Base-by-base conservation (phyloP, 768 basidiomycete species). In the Pisolithus albus region DNA sequence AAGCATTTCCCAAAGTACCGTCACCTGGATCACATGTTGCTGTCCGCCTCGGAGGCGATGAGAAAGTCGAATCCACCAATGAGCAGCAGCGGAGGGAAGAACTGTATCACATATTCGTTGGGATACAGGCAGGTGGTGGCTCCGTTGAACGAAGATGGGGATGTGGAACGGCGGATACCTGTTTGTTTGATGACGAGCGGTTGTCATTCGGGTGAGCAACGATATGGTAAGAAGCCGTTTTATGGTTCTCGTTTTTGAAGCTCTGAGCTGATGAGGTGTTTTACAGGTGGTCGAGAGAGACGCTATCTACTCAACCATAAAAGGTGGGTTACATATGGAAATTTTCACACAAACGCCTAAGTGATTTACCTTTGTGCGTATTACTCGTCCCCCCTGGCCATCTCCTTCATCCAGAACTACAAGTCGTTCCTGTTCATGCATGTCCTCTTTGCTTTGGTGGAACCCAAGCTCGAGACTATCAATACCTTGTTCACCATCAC, bases 401-500 rank as follows among this genome's bases (percentile, higher is more conserved):
- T 52, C 19, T 64, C 59, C 8, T 58, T 55, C 18, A 60, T 62
- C n/a, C 5, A 44, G 11, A 51, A 57, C 38, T 61, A 64, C 38
- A 56, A 49, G 30, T 57, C 63, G 2, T 66, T 57, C 47, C 51
- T 64, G 5, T 60, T 60, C 32, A 51, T 55, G 49, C 64, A 61
- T 46, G 60, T 42, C 2, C 45, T 64, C 5, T 65, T 61, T 13
- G 56, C 58, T 5, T 49, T 61, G 37, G 51, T 57, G 15, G 57
- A 63, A 50, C 59, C 58, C 10, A 44, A 52, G 32, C 43, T 63
- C 13, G 57, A 54, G 30, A 41, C 56, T 9, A 57, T 64, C 45
- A 57, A 60, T 6, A 54, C 56, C 1, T 56, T 62, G 52, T 64
- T 64, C 41, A 50, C 46, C 1, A 60, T 60, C n/a, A n/a, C n/a